These are phyloP conservation scores for Tilletia setariae DNA, from an alignment of 1,284 basidiomycete genomes.

Conservation along the genomic window DNA sequence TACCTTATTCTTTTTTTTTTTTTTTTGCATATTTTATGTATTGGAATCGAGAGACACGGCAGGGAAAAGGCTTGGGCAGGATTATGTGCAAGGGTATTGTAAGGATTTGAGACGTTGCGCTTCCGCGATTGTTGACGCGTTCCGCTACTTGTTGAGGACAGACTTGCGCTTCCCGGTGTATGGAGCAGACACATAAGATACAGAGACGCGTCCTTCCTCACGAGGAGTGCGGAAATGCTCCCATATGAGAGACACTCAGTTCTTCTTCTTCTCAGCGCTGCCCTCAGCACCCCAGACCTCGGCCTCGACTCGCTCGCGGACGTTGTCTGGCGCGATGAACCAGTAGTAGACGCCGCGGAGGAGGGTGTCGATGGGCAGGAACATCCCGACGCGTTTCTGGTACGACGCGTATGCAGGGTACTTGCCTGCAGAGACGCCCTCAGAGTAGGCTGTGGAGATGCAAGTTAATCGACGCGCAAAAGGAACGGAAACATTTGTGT, in stretches of 20 bases:
- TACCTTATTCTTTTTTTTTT: no score
- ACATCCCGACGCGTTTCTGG: slow-evolving; percentile 76
- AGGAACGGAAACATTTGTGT: neutral
- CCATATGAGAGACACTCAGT: neutral
- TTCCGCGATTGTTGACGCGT: no score
- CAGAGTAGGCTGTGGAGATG: slow-evolving; percentile 70
- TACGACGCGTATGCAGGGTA: slow-evolving; percentile 76
- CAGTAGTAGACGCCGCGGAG: slow-evolving; percentile 52
- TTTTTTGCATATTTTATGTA: no score
- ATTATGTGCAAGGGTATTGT: no score
- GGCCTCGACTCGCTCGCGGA: slow-evolving; percentile 30
- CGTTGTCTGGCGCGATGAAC: slow-evolving; percentile 28
- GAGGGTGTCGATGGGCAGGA: slow-evolving; percentile 63
- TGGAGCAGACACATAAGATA: no score
- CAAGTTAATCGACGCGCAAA: neutral
- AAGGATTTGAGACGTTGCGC: neutral
- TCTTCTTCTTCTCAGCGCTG: slow-evolving; percentile 23
- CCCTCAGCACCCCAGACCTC: slow-evolving; percentile 38
- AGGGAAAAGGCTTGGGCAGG: no score
- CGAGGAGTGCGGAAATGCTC: neutral
- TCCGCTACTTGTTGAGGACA: no score
- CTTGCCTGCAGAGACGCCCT: slow-evolving; percentile 72
- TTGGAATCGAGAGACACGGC: no score
- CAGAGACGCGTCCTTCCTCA: no score
- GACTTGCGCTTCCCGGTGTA: no score